These are phyloP conservation scores for Fistulina hepatica DNA, from an alignment of 1,284 basidiomycete genomes.

Conservation along the genomic window DNA sequence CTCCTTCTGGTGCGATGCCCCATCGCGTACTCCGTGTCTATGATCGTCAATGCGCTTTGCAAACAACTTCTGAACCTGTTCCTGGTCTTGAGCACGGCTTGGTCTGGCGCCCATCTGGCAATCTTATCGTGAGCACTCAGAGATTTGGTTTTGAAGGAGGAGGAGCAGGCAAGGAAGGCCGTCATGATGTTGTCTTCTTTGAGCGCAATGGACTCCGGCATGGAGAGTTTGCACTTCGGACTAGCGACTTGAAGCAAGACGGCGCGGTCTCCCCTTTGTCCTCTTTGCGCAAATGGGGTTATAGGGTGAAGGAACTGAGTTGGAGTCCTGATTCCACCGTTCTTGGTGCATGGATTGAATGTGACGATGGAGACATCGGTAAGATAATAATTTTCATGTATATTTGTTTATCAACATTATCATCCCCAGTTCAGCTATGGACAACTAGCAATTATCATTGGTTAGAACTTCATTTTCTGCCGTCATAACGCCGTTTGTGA, in stretches of 20 bases:
- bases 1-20: conserved; percentile 21
- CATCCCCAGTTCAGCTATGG: conserved; percentile 78
- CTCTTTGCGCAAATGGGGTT: conserved; percentile 45
- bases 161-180: conserved; percentile 53
- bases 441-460: conserved; percentile 94
- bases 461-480: conserved; percentile 28
- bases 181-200: conserved; percentile 90
- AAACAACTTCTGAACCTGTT: conserved; percentile 79
- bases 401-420: conserved; percentile 1
- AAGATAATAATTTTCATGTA: conserved; percentile 17
- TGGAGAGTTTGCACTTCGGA: conserved; percentile 72
- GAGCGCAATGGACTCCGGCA: conserved; percentile 91
- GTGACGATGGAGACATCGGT: conserved; percentile 61
- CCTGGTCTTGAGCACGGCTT: conserved; percentile 73
- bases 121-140: conserved; percentile 76
- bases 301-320: conserved; percentile 61
- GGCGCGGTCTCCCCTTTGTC: too few relatives aligned
- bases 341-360: conserved; percentile 76
- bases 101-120: conserved; percentile 86
- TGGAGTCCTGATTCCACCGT: conserved; percentile 91
- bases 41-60: conserved; percentile 67
- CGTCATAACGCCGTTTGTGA: background rate
- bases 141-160: conserved; percentile 69
- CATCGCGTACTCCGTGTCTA: conserved; percentile 69
- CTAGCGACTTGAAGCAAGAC: too few relatives aligned